Base-by-base conservation (phyloP, 2,329 filamentous ascomycete genomes). In the Fusarium decemcellulare region DNA sequence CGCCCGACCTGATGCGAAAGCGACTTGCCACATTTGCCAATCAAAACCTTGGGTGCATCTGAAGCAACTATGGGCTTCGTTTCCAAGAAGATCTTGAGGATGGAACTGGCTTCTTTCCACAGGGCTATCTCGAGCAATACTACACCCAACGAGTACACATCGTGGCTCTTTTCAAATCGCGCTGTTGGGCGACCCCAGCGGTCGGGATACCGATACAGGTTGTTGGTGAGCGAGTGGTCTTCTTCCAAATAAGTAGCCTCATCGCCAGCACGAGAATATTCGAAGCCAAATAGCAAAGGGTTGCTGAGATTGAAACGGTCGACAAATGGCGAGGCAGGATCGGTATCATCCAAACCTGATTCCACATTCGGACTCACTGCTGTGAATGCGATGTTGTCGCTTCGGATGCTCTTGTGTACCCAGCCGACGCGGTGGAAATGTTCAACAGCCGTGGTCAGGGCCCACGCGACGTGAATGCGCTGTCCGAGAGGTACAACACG, bases 151-250 rank as follows among this genome's bases (percentile, higher is more conserved):
- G 59, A 59, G 54, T 59, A 62, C 2, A 62, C 48, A 2, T 62
- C 59, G 15, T 59, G 59, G 5, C 48, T 29, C 12, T 59, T 62
- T 8, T 62, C 32, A 14, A 62, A 62, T 1, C 59, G 54, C 8
- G 39, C 51, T n/a, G 37, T 27, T 18, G 54, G 54, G 14, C 36
- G 23, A 6, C 27, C 9, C 54, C 43, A 48, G 34, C 27, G 54
- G 4, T 32, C 54, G 3, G 54, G 54, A 8, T 48, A 7, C 4
- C 34, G 43, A 18, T 62, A 62, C 4, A 62, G 9, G 14, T 62
- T 55, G 11, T 59, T 55, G 6, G 40, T 34, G 9, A 15, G 32
- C n/a, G 6, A 55, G n/a, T 29, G 34, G 40, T 18, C 39, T n/a
- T 34, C 53, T 32, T 42, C 43, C 15, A 23, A 29, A 30, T 42